phyloP scores from a whole-genome alignment of 805 yeast species.

The Hanseniaspora meyeri region DNA sequence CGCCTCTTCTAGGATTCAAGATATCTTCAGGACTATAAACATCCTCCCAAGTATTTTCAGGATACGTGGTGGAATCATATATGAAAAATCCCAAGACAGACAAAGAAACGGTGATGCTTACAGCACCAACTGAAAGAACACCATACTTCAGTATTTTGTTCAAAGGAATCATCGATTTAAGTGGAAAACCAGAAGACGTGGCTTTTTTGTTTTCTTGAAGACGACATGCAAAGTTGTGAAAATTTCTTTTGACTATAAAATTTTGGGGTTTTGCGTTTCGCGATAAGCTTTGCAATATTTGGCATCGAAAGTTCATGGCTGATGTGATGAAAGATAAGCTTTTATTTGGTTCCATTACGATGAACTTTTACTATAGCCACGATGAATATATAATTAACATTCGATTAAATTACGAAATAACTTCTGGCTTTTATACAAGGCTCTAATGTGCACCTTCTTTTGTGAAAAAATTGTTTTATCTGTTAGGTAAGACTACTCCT shows the following conservation, averaged over 20 bases:
- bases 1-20: conserved; percentile 45
- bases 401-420: background rate
- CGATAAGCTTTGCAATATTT: background rate
- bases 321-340: background rate
- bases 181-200: conserved; percentile 17
- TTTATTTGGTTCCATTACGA: background rate
- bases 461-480: too few species aligned
- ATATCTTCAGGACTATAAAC: conserved; percentile 43
- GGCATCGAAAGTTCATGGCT: background rate
- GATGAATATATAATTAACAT: background rate
- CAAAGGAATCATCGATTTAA: conserved; percentile 25
- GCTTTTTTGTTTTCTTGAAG: conserved; percentile 16
- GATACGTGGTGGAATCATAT: conserved; percentile 57
- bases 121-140: conserved; percentile 32
- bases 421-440: background rate
- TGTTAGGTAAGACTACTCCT: background rate
- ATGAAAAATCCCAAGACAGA: conserved; percentile 42
- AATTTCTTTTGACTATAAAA: background rate
- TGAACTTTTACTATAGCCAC: too few species aligned
- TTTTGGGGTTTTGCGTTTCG: background rate
- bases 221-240: background rate
- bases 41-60: conserved; percentile 32
- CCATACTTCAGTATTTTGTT: conserved; percentile 22
- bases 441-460: background rate
- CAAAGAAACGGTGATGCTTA: conserved; percentile 33